Evolutionary conservation across 176 grass and related monocot genomes (phyloP), one percentile per base, ranked within the genome.

Genomic region (Hsuehochloa calcarea): DNA sequence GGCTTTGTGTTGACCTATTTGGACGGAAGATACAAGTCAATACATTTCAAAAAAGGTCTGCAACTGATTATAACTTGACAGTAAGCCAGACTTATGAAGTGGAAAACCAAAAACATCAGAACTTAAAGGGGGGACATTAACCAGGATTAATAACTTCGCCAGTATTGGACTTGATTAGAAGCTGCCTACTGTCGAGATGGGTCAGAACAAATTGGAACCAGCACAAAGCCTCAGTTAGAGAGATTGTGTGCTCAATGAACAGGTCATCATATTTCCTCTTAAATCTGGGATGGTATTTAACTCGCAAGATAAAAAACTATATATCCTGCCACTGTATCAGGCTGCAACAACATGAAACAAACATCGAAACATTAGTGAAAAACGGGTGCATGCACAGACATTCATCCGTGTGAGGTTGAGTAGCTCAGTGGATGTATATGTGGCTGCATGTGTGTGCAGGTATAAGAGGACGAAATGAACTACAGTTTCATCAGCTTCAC

Each of bases 181-280:
- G 81, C 65, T 85, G 87, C 74, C 91, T 86, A 38, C 91, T 71
- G 43, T 97, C 91, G 38, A 97, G 91, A 90, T 97, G 91, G 13
- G 65, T 93, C 61, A 97, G 65, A 81, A 84, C 51, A n/a, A 97
- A 97, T 81, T 93, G 94, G 74, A 97, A 88, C 4, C 94, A 89
- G 27, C 94, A 97, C 11, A 93, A 84, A 38, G 94, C 91, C 87
- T 93, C 91, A 0, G 91, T 93, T 52, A 93, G 85, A 70, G 51
- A 79, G 27, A 97, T 78, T 19, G 89, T 88, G 63, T 85, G 91
- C 55, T 93, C 91, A 54, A 92, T 80, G 70, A 78, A 97, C 16
- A 93, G 66, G 64, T 93, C 89, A 66, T 97, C 89, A 62, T 61
- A 75, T 52, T 93, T 97, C 64, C 91, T 92, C 82, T 90, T 97